phyloP scores from a whole-genome alignment of 169 alveolate genomes.

The Eimeria acervulina region DNA sequence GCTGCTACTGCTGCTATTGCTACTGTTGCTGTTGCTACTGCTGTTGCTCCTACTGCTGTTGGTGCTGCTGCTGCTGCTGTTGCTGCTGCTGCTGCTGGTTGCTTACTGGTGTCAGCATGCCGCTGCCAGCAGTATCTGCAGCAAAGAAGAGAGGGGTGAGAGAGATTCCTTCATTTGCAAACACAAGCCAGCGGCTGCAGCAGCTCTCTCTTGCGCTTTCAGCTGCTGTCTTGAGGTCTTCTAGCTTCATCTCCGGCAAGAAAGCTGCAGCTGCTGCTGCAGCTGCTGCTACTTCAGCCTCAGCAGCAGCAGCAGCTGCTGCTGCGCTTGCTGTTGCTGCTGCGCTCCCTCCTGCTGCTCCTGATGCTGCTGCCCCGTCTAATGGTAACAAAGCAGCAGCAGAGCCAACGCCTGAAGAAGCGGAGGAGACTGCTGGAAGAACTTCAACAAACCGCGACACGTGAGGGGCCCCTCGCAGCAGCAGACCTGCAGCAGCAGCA shows the following conservation, averaged over 20 bases:
- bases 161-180: conserved; percentile 62
- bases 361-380: background rate
- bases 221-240: conserved; percentile 8
- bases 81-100: background rate
- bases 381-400: background rate
- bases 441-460: conserved; percentile 72
- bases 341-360: too few species aligned
- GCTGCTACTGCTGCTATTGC: background rate
- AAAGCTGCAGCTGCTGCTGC: conserved; percentile 16
- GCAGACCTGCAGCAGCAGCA: conserved; percentile 48
- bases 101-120: conserved; percentile 56
- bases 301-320: too few species aligned
- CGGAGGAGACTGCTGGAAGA: conserved; percentile 14
- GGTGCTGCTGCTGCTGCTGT: background rate
- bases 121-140: conserved; percentile 53
- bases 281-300: background rate
- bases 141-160: conserved; percentile 65
- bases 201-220: background rate
- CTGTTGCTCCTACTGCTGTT: background rate
- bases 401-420: background rate
- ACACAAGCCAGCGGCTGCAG: conserved; percentile 63
- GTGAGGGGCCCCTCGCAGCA: conserved; percentile 56
- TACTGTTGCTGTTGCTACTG: background rate
- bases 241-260: background rate
- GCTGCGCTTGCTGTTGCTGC: too few species aligned